Percentiles rank a stretch among this genome's conserved stretches.
Evolutionary conservation across 1,284 basidiomycete species (phyloP).

Genomic region (Rhodotorula sp.): DNA sequence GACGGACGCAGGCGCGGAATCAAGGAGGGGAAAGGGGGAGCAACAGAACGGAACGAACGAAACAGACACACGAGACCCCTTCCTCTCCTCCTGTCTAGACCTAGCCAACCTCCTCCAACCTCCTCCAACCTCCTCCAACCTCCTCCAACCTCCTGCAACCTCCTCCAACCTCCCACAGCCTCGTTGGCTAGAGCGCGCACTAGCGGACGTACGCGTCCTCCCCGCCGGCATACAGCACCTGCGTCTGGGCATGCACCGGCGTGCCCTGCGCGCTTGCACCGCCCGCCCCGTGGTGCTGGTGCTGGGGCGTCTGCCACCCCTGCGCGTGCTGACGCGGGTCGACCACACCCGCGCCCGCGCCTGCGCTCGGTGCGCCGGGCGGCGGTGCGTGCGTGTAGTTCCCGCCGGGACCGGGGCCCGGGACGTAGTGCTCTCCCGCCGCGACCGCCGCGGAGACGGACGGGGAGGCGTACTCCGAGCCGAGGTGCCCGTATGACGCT

Average conservation of each 20-base stretch:
- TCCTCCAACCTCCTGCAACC: no score
- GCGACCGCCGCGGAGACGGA: not conserved
- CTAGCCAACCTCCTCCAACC: no score
- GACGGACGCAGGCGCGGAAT: no score
- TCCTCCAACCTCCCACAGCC: no score
- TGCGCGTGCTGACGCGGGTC: conserved; percentile 1
- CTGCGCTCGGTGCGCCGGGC: no score
- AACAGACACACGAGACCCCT: no score
- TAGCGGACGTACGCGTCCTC: conserved; percentile 5
- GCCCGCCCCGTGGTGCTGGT: not conserved
- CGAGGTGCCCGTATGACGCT: conserved; percentile 21
- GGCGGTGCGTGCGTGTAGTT: conserved; percentile 25
- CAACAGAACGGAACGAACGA: no score
- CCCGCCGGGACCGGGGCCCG: not conserved
- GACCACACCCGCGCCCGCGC: not conserved
- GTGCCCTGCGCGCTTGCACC: conserved; percentile 12
- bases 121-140: no score
- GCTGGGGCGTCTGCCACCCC: conserved; percentile 13
- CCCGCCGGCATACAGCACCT: not conserved
- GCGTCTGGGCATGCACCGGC: not conserved
- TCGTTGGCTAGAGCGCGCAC: not conserved
- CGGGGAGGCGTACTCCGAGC: conserved; percentile 1
- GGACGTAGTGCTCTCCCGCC: not conserved
- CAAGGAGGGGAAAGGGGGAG: no score
- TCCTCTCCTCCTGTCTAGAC: no score